phyloP scores from a whole-genome alignment of 148 eudicot species.

The Polygonum maritimum region DNA sequence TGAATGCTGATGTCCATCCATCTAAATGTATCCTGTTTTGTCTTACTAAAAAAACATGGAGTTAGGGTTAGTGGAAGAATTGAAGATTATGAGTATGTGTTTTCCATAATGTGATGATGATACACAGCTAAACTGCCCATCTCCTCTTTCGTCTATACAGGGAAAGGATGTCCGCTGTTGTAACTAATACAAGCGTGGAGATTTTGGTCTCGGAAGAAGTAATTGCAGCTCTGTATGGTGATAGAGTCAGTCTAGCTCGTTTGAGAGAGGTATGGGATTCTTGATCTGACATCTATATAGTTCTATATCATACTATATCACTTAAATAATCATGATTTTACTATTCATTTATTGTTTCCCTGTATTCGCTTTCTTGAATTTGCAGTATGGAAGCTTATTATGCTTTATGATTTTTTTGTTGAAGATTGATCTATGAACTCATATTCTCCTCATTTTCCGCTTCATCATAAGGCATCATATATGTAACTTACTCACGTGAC shows the following conservation, averaged over 20 bases:
- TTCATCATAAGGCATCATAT: too few relatives aligned
- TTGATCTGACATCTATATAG: background rate
- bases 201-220: constrained; percentile 48
- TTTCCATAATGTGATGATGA: background rate
- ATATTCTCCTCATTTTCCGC: too few relatives aligned
- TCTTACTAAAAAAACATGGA: background rate
- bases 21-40: too few relatives aligned
- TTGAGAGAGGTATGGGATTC: constrained; percentile 46
- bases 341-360: background rate
- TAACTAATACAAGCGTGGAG: constrained; percentile 68
- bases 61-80: background rate
- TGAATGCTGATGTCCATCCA: background rate
- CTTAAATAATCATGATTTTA: background rate
- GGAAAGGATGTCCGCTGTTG: constrained; percentile 42
- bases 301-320: background rate
- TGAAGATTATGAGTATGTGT: background rate
- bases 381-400: background rate
- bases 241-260: constrained; percentile 56
- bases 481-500: background rate
- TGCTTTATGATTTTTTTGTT: too few relatives aligned
- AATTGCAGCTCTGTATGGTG: constrained; percentile 54
- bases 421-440: too few relatives aligned
- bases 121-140: background rate
- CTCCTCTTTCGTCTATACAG: constrained; percentile 20
- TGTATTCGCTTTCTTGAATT: background rate